These are phyloP conservation scores for Auriculariales sp. DNA, from an alignment of 768 basidiomycete genomes.

Conservation along the genomic window DNA sequence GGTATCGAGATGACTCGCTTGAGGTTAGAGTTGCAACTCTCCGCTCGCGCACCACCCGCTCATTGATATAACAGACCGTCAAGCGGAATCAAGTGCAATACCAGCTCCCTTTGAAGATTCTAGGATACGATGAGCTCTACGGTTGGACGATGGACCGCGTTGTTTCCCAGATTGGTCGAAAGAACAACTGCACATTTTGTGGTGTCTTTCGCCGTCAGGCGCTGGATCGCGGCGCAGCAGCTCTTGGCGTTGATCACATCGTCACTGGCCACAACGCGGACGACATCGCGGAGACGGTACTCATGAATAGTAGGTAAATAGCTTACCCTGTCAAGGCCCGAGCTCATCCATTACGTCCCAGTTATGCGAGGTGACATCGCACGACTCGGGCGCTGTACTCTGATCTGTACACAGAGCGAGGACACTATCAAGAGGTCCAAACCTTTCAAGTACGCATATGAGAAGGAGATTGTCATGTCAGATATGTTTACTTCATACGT, in stretches of 20 bases:
- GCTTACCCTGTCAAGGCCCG: background rate
- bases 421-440: constrained; percentile 94
- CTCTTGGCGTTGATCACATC: constrained; percentile 86
- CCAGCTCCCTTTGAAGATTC: constrained; percentile 85
- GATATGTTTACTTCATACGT: constrained; percentile 9
- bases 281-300: constrained; percentile 94
- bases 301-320: constrained; percentile 82
- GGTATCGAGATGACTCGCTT: constrained; percentile 93
- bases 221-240: constrained; percentile 83
- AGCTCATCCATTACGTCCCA: constrained; percentile 19
- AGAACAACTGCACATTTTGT: constrained; percentile 99
- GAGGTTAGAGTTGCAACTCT: constrained; percentile 37
- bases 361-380: constrained; percentile 98
- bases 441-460: constrained; percentile 99
- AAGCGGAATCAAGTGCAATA: constrained; percentile 96
- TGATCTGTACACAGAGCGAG: constrained; percentile 90
- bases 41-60: constrained; percentile 3
- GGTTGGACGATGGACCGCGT: constrained; percentile 99
- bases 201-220: constrained; percentile 96
- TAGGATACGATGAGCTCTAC: constrained; percentile 91
- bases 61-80: constrained; percentile 52
- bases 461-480: constrained; percentile 99
- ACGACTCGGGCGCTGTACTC: constrained; percentile 81
- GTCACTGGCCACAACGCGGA: constrained; percentile 99
- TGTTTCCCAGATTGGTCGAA: constrained; percentile 85